Percentiles rank a stretch among this genome's conserved stretches.
phyloP scores from a whole-genome alignment of 805 yeast species.

The Yueomyces sp. region DNA sequence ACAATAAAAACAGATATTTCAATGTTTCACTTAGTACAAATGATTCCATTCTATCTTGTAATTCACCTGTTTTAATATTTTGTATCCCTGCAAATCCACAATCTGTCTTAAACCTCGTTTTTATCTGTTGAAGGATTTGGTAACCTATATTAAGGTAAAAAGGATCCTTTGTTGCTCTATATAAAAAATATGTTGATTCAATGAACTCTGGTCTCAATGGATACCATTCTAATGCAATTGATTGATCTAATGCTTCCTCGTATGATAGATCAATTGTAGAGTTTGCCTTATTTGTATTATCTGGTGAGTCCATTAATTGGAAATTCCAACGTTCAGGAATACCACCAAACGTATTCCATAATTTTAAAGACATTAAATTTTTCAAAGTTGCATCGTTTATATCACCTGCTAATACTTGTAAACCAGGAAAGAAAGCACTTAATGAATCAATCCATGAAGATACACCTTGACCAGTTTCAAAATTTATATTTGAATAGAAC shows the following conservation, averaged over 20 bases:
- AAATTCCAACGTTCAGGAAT: conserved; percentile 84
- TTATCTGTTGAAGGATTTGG: conserved; percentile 42
- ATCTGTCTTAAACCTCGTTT: conserved; percentile 35
- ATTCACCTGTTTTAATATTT: conserved; percentile 46
- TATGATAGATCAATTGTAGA: not conserved
- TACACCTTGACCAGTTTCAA: conserved; percentile 34
- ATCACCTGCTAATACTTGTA: conserved; percentile 69
- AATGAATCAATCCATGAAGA: conserved; percentile 74
- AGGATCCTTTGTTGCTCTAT: conserved; percentile 78
- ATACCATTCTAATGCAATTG: conserved; percentile 61
- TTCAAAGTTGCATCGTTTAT: conserved; percentile 46
- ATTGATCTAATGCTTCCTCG: not conserved
- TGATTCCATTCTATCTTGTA: conserved; percentile 80
- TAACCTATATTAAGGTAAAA: conserved; percentile 67
- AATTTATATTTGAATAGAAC: conserved; percentile 44
- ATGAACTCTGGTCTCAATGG: conserved; percentile 87
- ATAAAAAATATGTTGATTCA: conserved; percentile 76
- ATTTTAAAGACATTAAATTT: conserved; percentile 51
- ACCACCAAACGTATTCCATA: conserved; percentile 70
- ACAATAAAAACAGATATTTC: conserved; percentile 67
- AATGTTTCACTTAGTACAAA: conserved; percentile 81
- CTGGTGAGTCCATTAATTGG: not conserved
- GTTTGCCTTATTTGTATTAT: not conserved
- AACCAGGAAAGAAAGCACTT: conserved; percentile 81
- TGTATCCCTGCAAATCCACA: conserved; percentile 80